Base-by-base conservation (phyloP, 1,284 basidiomycete species). In the Puccinia novopanici region DNA sequence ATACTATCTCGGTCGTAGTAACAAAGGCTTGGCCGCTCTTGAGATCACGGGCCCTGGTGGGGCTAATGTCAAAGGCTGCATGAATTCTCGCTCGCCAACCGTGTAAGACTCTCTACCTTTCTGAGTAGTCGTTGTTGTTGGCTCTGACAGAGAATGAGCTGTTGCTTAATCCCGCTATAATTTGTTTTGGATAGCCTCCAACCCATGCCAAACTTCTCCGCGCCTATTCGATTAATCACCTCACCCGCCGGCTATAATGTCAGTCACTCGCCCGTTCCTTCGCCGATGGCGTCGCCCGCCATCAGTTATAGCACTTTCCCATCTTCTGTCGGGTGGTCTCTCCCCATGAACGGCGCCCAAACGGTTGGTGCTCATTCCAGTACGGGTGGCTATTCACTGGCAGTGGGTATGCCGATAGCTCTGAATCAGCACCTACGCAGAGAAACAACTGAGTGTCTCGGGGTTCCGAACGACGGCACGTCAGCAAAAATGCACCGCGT, bases 11-110 rank as follows among this genome's bases (percentile, higher is more conserved):
- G 77, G 77, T 37, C 65, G 77, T 42, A 71, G 65, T 9, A 80
- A 80, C 30, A 80, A 80, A 73, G 77, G 77, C 34, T 54, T 80
- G 40, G 77, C 77, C 15, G 77, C 77, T 30, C 67, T 80, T 19
- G 77, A 80, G 24, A 73, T 80, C n/a, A 80, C 77, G 5, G 77
- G 77, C 30, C 77, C 77, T 37, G 70, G 70, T 52, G 59, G 77
- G n/a, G 54, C 27, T 4, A 57, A 57, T 27, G 77, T 80, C 17
- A 80, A 80, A 63, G 77, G 77, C 15, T 54, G 45, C 27, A 65
- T 42, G 59, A 76, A 67, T n/a, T 68, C 63, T 48, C 76, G 52
- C 54, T 70, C 63, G 22, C 52, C 76, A 55, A 78, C 48, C 2
- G 63, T 68, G 63, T 55, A 67, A 78, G 54, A 65, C 57, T 19